Conservation (phyloP, 148 eudicot genomes). For the Camellia lanceoleosa region DNA sequence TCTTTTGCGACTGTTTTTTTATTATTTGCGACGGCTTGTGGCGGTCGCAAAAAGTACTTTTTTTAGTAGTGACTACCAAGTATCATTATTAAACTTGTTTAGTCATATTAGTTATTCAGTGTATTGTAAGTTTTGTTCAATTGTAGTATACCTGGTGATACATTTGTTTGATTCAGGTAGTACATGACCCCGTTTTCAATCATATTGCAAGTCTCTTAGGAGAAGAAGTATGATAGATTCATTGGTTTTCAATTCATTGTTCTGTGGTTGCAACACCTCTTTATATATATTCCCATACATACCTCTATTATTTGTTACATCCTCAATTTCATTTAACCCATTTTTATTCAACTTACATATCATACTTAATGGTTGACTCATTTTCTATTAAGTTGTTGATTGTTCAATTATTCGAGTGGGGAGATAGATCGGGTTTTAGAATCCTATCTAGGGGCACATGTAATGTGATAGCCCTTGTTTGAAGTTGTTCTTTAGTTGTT, state of each 20-base stretch:
- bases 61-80: no score
- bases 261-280: background rate
- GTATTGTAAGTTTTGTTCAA: background rate
- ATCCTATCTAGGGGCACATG: background rate
- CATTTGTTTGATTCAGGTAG: conserved; percentile 43
- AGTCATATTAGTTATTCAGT: background rate
- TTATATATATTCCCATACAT: background rate
- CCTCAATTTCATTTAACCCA: background rate
- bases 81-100: background rate
- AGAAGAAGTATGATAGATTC: background rate
- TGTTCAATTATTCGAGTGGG: background rate
- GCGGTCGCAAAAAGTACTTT: no score
- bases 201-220: conserved; percentile 53
- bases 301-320: background rate
- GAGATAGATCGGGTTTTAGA: background rate
- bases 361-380: no score
- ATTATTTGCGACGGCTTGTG: no score
- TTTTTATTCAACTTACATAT: background rate
- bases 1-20: no score
- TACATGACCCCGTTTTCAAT: conserved; percentile 89
- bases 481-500: background rate
- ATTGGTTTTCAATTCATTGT: background rate
- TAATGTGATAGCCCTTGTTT: background rate
- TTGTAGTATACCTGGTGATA: background rate
- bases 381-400: background rate